Conservation (phyloP, 495 filamentous ascomycete species). For the Penicillium paradoxum region DNA sequence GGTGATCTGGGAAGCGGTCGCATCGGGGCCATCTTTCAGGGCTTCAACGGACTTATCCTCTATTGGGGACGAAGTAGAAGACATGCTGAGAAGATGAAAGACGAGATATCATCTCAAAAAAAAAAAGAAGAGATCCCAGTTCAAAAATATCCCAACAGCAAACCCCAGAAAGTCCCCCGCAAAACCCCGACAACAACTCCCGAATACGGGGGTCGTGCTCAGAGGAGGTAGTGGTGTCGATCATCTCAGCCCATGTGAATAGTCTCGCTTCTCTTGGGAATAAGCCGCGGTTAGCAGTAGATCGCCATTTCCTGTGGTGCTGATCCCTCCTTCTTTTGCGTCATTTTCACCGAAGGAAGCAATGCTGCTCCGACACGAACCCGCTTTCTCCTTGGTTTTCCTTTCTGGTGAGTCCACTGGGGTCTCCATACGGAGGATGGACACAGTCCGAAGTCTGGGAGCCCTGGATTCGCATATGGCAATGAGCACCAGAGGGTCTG, state of each 20-base stretch:
- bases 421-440: background rate
- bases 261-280: background rate
- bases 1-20: constrained; percentile 2
- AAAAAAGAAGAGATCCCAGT: background rate
- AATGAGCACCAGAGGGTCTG: background rate
- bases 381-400: constrained; percentile 6
- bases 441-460: constrained; percentile 6
- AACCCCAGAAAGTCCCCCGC: constrained; percentile 3
- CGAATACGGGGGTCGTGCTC: background rate
- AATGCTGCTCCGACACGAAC: constrained; percentile 18
- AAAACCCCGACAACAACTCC: background rate
- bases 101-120: background rate
- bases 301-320: constrained; percentile 22
- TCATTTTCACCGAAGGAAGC: constrained; percentile 6
- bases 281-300: constrained; percentile 24
- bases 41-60: constrained; percentile 18
- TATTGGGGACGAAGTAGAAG: constrained; percentile 15
- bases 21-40: background rate
- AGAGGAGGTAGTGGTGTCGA: background rate
- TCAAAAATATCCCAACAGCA: background rate
- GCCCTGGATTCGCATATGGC: background rate
- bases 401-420: background rate
- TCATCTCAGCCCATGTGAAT: constrained; percentile 11
- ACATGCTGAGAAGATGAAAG: constrained; percentile 4
- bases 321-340: constrained; percentile 13